Conservation (phyloP, 352 stramenopile species). For the Pythium inflatum region DNA sequence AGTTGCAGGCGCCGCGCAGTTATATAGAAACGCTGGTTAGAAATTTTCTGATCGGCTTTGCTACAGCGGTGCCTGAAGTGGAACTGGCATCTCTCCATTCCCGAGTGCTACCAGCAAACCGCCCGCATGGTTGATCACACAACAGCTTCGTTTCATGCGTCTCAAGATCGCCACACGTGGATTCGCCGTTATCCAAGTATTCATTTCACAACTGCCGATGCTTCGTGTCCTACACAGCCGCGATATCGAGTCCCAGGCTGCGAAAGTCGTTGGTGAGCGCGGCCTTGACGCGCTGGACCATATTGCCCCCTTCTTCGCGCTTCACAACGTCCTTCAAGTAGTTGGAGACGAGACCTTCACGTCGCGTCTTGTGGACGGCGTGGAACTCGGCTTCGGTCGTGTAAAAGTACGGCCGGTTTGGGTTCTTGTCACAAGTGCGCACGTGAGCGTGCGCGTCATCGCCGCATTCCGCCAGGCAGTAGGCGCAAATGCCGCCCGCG, state of each 20-base stretch:
- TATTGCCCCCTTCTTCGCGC: constrained; percentile 5
- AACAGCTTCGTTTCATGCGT: too few relatives aligned
- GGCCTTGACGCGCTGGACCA: constrained; percentile 20
- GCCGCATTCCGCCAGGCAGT: constrained; percentile 33
- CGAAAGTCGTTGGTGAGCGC: constrained; percentile 22
- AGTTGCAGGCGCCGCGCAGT: too few relatives aligned
- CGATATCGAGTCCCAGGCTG: constrained; percentile 12
- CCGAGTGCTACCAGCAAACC: too few relatives aligned
- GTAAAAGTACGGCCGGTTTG: constrained; percentile 35
- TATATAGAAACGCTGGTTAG: too few relatives aligned
- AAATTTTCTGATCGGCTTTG: too few relatives aligned
- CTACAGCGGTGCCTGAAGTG: too few relatives aligned
- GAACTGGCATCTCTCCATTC: too few relatives aligned
- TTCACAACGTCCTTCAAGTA: constrained; percentile 7
- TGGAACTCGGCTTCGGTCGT: constrained; percentile 31
- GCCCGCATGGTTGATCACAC: too few relatives aligned
- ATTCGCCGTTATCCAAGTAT: too few relatives aligned
- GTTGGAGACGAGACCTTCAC: constrained; percentile 14
- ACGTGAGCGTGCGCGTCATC: constrained; percentile 32
- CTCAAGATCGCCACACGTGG: too few relatives aligned
- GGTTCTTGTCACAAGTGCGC: constrained; percentile 27
- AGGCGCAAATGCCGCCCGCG: constrained; percentile 29
- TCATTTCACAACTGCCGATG: too few relatives aligned
- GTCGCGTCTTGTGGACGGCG: constrained; percentile 25
- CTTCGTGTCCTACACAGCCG: not conserved